Base-by-base conservation (phyloP, 2,329 filamentous ascomycete species). In the Paracoccidioides lutzii region DNA sequence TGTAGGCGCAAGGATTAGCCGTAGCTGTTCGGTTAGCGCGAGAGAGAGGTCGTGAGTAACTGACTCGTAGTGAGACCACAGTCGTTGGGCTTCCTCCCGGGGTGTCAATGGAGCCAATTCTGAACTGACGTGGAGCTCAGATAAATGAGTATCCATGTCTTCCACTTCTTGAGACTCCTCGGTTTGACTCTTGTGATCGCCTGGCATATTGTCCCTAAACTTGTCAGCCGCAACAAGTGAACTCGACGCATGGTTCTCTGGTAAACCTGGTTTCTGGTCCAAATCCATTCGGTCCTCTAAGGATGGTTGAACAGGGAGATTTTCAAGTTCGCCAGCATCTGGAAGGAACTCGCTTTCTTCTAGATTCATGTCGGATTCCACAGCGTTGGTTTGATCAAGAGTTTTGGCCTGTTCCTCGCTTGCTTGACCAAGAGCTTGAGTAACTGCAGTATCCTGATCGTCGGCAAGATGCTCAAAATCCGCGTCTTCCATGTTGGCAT, bases 381-480 rank as follows among this genome's bases (percentile, higher is more conserved):
- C 82, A 1, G 87, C 90, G 81, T 94, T 93, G 51, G 87, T 82
- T 62, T 96, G 87, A 65, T 97, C 88, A 55, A 98, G 79, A 5
- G 87, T 84, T 62, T 84, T 84, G 2, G 87, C 87, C 68, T 96
- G 88, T 32, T 98, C 91, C 59, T 95, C 86, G 9, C 82, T 87
- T 4, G 91, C 88, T 42, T 87, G 85, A 38, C 93, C 94, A 65
- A 98, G 80, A 12, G 93, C 93, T 72, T 98, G 93, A 1, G 89
- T 84, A 67, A 96, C 90, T n/a, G 86, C 81, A 54, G 84, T 79
- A 33, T 84, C 81, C 35, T 93, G 81, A 58, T 96, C 88, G 61
- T 96, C 83, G 58, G 86, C 85, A 3, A 97, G 76, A 71, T 99
- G 93, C 73, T 97, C 90, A 66, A 96, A 96, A 66, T 96, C 90